Conservation (phyloP, 1,284 basidiomycete genomes). For the Polyporus tsugae region DNA sequence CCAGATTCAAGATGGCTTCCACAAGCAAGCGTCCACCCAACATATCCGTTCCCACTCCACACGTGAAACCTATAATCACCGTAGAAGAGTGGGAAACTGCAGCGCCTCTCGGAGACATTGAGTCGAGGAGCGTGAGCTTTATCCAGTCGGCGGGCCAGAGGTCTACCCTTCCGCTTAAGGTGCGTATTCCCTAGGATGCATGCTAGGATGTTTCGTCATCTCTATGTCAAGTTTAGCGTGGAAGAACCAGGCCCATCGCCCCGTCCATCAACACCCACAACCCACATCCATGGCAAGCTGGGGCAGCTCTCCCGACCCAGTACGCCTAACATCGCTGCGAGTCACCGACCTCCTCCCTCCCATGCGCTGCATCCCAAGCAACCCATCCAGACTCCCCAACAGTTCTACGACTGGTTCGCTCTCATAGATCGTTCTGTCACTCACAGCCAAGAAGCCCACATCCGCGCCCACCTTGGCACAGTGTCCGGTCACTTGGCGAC, state of each 20-base stretch:
- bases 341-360: constrained; percentile 39
- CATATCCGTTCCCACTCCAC: constrained; percentile 32
- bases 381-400: constrained; percentile 87
- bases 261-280: constrained; percentile 51
- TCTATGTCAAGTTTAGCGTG: constrained; percentile 45
- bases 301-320: constrained; percentile 44
- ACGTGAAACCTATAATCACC: constrained; percentile 53
- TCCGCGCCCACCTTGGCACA: constrained; percentile 81
- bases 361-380: constrained; percentile 72
- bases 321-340: constrained; percentile 41
- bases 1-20: constrained; percentile 16
- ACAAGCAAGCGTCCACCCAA: constrained; percentile 23
- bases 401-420: constrained; percentile 95
- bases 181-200: constrained; percentile 39
- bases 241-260: constrained; percentile 49
- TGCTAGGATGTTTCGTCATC: constrained; percentile 15
- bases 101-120: constrained; percentile 77
- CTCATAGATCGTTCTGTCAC: constrained; percentile 88
- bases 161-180: constrained; percentile 75
- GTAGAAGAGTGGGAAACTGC: constrained; percentile 92
- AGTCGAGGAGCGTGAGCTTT: constrained; percentile 69
- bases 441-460: constrained; percentile 91
- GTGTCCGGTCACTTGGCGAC: constrained; percentile 78
- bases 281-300: constrained; percentile 45
- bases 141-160: constrained; percentile 73